Percentiles rank a stretch among this genome's conserved stretches.
phyloP scores from a whole-genome alignment of 345 rosid species.

The Aegle marmelos region DNA sequence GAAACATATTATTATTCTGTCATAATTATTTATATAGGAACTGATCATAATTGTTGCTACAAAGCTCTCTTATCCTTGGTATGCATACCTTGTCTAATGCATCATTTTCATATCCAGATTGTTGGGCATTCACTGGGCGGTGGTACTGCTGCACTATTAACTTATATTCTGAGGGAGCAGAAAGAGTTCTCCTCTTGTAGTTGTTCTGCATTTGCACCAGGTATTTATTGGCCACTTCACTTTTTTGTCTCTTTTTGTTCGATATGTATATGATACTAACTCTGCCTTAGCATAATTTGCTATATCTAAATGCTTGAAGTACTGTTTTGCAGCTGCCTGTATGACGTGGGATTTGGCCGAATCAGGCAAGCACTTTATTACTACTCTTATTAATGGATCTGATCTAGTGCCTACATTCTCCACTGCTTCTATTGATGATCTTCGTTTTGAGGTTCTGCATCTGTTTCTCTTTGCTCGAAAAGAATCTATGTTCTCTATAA shows the following conservation, averaged over 20 bases:
- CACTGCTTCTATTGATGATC: constrained; percentile 84
- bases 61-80: not conserved
- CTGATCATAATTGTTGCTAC: not conserved
- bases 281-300: not conserved
- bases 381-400: constrained; percentile 82
- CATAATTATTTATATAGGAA: not conserved
- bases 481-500: not conserved
- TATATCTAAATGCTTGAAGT: constrained; percentile 22
- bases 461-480: constrained; percentile 2
- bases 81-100: not conserved
- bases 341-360: constrained; percentile 99
- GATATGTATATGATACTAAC: not conserved
- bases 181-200: constrained; percentile 77
- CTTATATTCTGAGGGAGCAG: constrained; percentile 88
- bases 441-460: constrained; percentile 76
- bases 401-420: constrained; percentile 98
- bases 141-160: constrained; percentile 89
- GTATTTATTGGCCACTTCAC: constrained; percentile 25
- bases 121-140: constrained; percentile 99
- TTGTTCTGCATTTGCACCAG: constrained; percentile 94
- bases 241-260: not conserved
- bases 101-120: constrained; percentile 48
- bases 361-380: constrained; percentile 88
- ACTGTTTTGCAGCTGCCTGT: constrained; percentile 78
- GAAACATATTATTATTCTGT: not conserved